These are phyloP conservation scores for Ormosia emarginata DNA, from an alignment of 306 rosid genomes.

Conservation along the genomic window DNA sequence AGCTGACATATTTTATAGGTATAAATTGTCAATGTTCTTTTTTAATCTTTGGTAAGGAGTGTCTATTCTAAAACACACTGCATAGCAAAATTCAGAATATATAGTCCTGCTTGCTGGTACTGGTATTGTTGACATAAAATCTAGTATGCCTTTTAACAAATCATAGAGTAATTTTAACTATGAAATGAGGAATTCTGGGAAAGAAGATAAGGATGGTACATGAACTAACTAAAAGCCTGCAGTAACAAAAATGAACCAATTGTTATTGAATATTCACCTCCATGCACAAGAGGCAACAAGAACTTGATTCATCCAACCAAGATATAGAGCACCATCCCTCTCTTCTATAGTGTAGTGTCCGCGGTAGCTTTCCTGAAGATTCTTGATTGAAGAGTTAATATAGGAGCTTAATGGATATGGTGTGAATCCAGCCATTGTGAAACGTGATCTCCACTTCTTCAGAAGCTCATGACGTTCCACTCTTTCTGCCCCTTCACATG, in stretches of 20 bases:
- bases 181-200: not conserved
- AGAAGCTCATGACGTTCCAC: constrained; percentile 84
- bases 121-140: not conserved
- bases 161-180: not conserved
- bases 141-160: not conserved
- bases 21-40: not conserved
- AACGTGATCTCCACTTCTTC: constrained; percentile 69
- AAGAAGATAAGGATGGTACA: not conserved
- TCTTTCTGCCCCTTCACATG: constrained; percentile 85
- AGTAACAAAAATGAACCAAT: constrained; percentile 9
- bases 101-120: not conserved
- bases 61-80: not conserved
- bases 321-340: constrained; percentile 64
- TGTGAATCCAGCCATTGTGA: constrained; percentile 72
- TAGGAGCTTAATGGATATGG: constrained; percentile 69
- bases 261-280: constrained; percentile 41
- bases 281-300: constrained; percentile 77
- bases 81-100: not conserved
- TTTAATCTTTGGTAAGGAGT: not conserved
- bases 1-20: constrained; percentile 28
- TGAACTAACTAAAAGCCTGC: not conserved
- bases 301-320: constrained; percentile 74
- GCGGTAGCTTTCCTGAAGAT: constrained; percentile 61
- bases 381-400: constrained; percentile 58
- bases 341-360: constrained; percentile 76